phyloP scores from a whole-genome alignment of 2,329 filamentous ascomycete species.

The Trichoderma lentiforme region DNA sequence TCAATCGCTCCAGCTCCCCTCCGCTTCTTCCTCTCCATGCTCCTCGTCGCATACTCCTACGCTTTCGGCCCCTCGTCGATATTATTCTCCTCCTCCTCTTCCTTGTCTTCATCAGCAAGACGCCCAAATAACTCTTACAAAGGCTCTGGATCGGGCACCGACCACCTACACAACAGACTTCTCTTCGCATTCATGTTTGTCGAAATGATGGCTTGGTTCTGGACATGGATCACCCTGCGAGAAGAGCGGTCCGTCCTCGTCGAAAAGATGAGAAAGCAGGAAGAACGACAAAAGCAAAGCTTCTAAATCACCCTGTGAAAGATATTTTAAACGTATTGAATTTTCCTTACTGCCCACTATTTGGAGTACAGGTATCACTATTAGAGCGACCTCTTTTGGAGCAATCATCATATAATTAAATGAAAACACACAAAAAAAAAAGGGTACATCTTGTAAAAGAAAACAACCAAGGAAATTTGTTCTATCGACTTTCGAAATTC shows the following conservation, averaged over 20 bases:
- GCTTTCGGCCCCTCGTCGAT: constrained; percentile 51
- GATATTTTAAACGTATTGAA: no score
- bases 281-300: constrained; percentile 16
- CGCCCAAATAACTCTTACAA: constrained; percentile 29
- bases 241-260: constrained; percentile 56
- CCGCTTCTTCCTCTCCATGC: constrained; percentile 62
- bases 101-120: constrained; percentile 21
- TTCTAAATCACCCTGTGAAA: neutral
- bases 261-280: constrained; percentile 35
- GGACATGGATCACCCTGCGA: constrained; percentile 69
- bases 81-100: constrained; percentile 33
- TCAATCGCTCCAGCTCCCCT: constrained; percentile 49
- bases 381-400: neutral
- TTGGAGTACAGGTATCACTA: neutral
- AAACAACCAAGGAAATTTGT: neutral
- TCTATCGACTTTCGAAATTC: constrained; percentile 10
- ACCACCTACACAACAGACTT: constrained; percentile 76
- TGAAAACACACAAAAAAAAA: neutral
- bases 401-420: neutral
- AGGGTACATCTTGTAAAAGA: neutral
- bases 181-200: constrained; percentile 83
- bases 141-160: constrained; percentile 49
- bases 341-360: neutral
- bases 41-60: constrained; percentile 62
- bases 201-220: constrained; percentile 84